phyloP scores from a whole-genome alignment of 2,329 filamentous ascomycete species.

The Elsinoe batatas region DNA sequence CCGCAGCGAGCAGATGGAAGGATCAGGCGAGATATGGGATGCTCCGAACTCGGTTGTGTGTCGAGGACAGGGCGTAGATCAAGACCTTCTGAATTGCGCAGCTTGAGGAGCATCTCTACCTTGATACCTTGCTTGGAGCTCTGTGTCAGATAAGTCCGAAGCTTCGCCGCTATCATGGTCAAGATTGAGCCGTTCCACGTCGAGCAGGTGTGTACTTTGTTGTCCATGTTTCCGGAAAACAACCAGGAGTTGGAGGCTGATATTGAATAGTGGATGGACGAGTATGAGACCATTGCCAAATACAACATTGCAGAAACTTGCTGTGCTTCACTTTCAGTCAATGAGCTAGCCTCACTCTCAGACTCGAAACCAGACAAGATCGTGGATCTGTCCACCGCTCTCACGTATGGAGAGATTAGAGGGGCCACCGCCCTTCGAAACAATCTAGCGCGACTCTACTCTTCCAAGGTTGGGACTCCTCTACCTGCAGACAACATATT shows the following conservation, averaged over 20 bases:
- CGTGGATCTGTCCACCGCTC: constrained; percentile 44
- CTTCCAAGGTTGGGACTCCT: constrained; percentile 40
- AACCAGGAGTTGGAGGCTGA: constrained; percentile 10
- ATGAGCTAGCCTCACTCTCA: constrained; percentile 53
- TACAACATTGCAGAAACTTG: constrained; percentile 74
- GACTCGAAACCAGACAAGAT: constrained; percentile 39
- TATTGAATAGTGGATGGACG: constrained; percentile 46
- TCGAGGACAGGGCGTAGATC: not conserved
- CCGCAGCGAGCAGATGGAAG: not conserved
- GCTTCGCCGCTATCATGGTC: constrained; percentile 40
- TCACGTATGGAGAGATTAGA: constrained; percentile 65
- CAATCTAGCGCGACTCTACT: constrained; percentile 57
- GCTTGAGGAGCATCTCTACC: not conserved
- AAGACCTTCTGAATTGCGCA: not conserved
- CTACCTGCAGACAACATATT: constrained; percentile 55
- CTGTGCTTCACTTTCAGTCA: constrained; percentile 61
- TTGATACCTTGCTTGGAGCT: no score
- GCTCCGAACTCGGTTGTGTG: not conserved
- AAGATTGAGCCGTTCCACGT: constrained; percentile 56
- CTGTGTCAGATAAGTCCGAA: no score
- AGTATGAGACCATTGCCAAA: constrained; percentile 42
- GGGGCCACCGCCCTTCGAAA: constrained; percentile 55
- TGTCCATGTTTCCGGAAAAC: constrained; percentile 19
- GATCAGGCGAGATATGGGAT: not conserved
- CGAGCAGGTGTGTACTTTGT: constrained; percentile 48